A percentile compares a stretch with the other conserved stretches of the same genome.
phyloP scores from a whole-genome alignment of 1,284 basidiomycete species.

The Sporisorium exsertum region DNA sequence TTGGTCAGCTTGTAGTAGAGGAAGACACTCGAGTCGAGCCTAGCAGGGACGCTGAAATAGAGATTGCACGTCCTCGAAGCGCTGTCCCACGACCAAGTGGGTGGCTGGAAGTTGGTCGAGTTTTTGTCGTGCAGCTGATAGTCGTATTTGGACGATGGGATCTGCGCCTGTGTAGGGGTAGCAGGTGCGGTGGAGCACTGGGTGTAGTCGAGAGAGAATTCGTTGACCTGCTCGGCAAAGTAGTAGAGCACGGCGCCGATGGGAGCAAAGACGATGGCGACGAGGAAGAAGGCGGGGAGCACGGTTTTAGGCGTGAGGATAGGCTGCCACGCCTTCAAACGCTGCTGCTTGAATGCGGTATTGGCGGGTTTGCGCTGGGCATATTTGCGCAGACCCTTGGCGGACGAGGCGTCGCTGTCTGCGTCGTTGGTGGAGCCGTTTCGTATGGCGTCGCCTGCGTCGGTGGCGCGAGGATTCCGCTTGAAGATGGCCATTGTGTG shows the following conservation, averaged over 20 bases:
- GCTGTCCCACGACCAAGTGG: conserved; percentile 54
- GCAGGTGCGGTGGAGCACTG: conserved; percentile 74
- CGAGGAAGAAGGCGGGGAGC: conserved; percentile 92
- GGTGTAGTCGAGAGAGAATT: conserved; percentile 96
- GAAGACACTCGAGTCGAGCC: conserved; percentile 82
- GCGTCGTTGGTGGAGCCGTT: conserved; percentile 41
- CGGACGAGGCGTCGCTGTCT: conserved; percentile 43
- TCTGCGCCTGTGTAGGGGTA: conserved; percentile 70
- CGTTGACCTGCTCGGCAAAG: conserved; percentile 78
- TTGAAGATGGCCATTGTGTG: conserved; percentile 51
- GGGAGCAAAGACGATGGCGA: conserved; percentile 93
- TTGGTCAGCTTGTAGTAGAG: conserved; percentile 87
- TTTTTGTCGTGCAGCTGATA: conserved; percentile 74
- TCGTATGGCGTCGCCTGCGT: conserved; percentile 36
- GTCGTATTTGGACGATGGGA: conserved; percentile 77
- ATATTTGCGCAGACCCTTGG: conserved; percentile 58
- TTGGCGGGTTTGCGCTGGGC: conserved; percentile 71
- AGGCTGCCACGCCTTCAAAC: conserved; percentile 99
- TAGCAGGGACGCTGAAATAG: conserved; percentile 76
- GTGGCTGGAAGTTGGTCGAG: conserved; percentile 62
- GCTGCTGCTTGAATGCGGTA: conserved; percentile 99
- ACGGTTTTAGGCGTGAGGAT: conserved; percentile 98
- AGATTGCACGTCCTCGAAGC: conserved; percentile 53
- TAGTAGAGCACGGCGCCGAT: conserved; percentile 83
- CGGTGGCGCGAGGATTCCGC: conserved; percentile 45